phyloP scores from a whole-genome alignment of 2,329 filamentous ascomycete genomes.

The Pyrenophora tritici-repentis region DNA sequence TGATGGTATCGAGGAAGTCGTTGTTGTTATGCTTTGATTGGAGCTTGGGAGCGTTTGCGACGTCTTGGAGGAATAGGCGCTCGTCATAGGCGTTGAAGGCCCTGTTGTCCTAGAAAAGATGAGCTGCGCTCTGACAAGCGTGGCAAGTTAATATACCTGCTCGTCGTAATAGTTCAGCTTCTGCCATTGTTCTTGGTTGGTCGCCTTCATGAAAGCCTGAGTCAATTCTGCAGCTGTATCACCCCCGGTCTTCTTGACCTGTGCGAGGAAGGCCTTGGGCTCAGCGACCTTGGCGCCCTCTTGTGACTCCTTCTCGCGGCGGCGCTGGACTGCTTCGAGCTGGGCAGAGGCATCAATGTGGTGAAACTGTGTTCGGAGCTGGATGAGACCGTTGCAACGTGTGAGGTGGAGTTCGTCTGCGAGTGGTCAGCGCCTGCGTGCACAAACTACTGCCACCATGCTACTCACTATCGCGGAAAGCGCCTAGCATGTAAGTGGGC shows the following conservation, averaged over 20 bases:
- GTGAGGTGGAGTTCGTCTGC: constrained; percentile 85
- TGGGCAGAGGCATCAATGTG: constrained; percentile 87
- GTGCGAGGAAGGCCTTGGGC: constrained; percentile 82
- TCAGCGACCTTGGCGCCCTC: constrained; percentile 55
- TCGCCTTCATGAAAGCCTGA: constrained; percentile 74
- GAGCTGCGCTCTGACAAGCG: constrained; percentile 7
- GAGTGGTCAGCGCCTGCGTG: constrained; percentile 9
- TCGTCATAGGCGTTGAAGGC: constrained; percentile 78
- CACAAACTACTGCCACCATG: constrained; percentile 16
- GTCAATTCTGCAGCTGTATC: constrained; percentile 70
- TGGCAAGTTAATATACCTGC: constrained; percentile 57
- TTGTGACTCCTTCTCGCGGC: constrained; percentile 53
- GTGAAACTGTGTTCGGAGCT: constrained; percentile 89
- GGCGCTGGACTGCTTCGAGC: constrained; percentile 60
- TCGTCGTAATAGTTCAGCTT: constrained; percentile 81
- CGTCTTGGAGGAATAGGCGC: constrained; percentile 65
- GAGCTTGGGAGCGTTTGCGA: constrained; percentile 54
- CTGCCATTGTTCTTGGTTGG: constrained; percentile 83
- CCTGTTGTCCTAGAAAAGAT: constrained; percentile 57
- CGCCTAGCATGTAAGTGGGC: constrained; percentile 82
- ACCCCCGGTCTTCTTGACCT: constrained; percentile 76
- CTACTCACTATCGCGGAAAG: constrained; percentile 77
- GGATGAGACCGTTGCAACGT: constrained; percentile 78
- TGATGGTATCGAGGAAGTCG: constrained; percentile 67
- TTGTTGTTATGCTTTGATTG: constrained; percentile 61